Conservation (phyloP, 192 early-diverging fungal species). For the Martensiomyces pterosporus region DNA sequence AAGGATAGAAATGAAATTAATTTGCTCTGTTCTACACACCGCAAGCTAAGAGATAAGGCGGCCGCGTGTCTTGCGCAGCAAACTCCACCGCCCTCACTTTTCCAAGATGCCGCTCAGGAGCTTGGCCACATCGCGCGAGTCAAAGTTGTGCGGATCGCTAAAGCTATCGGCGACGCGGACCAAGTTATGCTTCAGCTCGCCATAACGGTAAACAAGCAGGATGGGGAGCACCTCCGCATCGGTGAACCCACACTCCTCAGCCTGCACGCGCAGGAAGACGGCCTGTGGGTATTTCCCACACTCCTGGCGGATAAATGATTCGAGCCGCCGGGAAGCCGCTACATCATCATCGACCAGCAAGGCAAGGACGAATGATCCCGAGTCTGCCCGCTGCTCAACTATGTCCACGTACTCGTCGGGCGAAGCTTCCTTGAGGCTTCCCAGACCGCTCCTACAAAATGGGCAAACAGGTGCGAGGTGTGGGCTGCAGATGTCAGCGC, state of each 20-base stretch:
- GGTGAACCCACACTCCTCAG: slow-evolving; percentile 31
- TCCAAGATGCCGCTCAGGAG: slow-evolving; percentile 7
- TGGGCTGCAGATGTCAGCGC: too few species aligned
- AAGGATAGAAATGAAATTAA: too few species aligned
- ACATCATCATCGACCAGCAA: slow-evolving; percentile 11
- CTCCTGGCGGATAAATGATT: slow-evolving; percentile 5
- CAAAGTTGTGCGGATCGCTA: slow-evolving; percentile 16
- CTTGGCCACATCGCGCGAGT: slow-evolving; percentile 15
- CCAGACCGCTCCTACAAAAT: slow-evolving; percentile 7
- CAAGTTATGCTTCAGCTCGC: slow-evolving; percentile 33
- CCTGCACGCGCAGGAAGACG: slow-evolving; percentile 30
- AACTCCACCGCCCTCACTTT: slow-evolving; percentile 2
- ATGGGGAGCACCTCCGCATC: slow-evolving; percentile 31
- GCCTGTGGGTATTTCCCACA: slow-evolving; percentile 10
- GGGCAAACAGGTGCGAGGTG: too few species aligned
- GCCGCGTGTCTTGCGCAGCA: too few species aligned
- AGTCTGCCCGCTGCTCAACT: slow-evolving; percentile 25
- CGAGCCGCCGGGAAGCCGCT: slow-evolving; percentile 13
- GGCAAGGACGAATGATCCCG: slow-evolving; percentile 9
- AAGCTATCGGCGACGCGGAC: slow-evolving; percentile 37
- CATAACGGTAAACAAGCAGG: slow-evolving; percentile 29
- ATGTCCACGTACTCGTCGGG: slow-evolving; percentile 41
- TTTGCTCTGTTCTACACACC: too few species aligned
- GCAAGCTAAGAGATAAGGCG: too few species aligned
- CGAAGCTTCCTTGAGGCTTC: slow-evolving; percentile 12